Conservation (phyloP, 164 flowering plant genomes). For the Berberis vulgaris region DNA sequence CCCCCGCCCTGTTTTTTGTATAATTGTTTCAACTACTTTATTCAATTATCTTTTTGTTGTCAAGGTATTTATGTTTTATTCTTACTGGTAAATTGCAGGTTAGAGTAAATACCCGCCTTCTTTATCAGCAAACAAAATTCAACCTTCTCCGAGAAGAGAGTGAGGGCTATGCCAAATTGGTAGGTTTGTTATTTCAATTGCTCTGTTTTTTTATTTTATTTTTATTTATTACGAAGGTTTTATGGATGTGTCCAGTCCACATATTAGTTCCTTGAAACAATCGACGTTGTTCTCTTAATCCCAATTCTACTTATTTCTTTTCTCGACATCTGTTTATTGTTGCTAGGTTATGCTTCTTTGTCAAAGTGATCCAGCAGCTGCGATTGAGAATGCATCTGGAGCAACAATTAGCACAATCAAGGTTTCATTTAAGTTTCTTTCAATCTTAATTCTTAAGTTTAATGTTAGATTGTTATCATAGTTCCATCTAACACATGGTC, state of each 20-base stretch:
- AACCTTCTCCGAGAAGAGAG: constrained; percentile 98
- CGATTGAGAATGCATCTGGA: constrained; percentile 39
- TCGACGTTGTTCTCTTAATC: no score
- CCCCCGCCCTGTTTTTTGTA: no score
- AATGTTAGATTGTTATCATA: neutral
- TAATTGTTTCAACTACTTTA: no score
- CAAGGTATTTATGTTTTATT: neutral
- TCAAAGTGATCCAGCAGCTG: constrained; percentile 44
- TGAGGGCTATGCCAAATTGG: constrained; percentile 88
- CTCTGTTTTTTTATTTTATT: no score
- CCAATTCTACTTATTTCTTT: neutral
- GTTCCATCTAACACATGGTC: neutral
- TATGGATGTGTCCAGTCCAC: no score
- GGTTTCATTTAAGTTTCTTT: constrained; percentile 31
- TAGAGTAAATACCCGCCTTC: constrained; percentile 94
- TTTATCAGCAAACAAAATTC: constrained; percentile 98
- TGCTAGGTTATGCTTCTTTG: constrained; percentile 86
- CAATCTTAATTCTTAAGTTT: neutral
- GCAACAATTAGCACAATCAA: constrained; percentile 83
- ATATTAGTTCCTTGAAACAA: no score
- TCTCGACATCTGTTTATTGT: neutral
- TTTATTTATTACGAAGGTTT: no score
- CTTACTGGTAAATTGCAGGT: constrained; percentile 46
- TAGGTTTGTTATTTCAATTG: no score
- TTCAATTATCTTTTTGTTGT: no score